Base-by-base conservation (phyloP, 1,139 yeast genomes). In the Wickerhamomyces sp. region DNA sequence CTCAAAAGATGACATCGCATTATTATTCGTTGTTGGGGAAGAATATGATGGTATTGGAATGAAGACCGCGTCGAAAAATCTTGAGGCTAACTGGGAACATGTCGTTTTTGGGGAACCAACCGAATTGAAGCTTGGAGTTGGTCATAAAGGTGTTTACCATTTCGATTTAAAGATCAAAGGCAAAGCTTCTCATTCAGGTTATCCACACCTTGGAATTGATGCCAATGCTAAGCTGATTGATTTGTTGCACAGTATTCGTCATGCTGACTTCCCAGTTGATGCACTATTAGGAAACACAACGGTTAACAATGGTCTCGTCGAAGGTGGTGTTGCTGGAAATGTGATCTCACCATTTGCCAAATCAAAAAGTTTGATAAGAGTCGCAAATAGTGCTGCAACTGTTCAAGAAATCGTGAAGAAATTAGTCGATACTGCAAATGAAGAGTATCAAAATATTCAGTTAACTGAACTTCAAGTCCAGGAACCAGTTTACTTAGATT, bases 41-140 rank as follows among this genome's bases (percentile, higher is more conserved):
- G 91, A 84, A 58, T 69, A 71, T 32, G 75, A 73, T 36, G 90
- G 90, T 14, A 61, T 62, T 31, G 90, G 91, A 15, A 82, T 83
- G 86, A 56, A 51, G 32, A 52, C 60, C 30, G 84, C 77, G 3
- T 56, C 63, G 37, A 58, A 59, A 2, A 34, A 62, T 18, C 58
- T 79, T 41, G 72, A 71, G 30, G 74, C 73, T 11, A 58, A 63
- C 3, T 84, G 88, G 87, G 78, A 77, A 7, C 57, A 75, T 6
- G 89, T 77, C 27, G 73, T 84, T 39, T 83, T 83, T 62, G 90
- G 90, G 13, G 91, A 84, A 58, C 90, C 91, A 18, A 83, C 91
- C 0, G 89, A 82, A 53, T 67, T 75, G 59, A 81, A 79, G 56
- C 68, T 84, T 27, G 88, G 86, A 3, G 77, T 77, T 7, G 90